Conservation (phyloP, 495 filamentous ascomycete species). For the Stereocaulon alpinum region DNA sequence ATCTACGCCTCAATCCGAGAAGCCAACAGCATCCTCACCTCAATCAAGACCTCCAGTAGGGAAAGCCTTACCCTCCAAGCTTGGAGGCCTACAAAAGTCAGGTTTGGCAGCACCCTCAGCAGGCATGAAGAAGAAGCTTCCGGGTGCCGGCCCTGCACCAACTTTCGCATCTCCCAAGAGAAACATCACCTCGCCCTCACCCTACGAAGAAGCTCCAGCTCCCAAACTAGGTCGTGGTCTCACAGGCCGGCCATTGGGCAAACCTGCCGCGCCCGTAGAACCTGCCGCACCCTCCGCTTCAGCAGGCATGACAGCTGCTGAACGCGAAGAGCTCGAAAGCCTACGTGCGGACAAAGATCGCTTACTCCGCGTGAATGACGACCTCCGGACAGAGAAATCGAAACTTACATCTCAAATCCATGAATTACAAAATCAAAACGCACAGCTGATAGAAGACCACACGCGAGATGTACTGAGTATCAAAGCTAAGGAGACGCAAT, state of each 20-base stretch:
- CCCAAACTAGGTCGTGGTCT: constrained; percentile 71
- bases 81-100: constrained; percentile 56
- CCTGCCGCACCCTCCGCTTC: constrained; percentile 25
- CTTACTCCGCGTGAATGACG: constrained; percentile 58
- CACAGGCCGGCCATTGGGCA: constrained; percentile 77
- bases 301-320: constrained; percentile 55
- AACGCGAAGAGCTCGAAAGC: constrained; percentile 83
- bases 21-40: constrained; percentile 34
- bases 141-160: constrained; percentile 41
- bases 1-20: constrained; percentile 46
- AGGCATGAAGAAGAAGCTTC: constrained; percentile 60
- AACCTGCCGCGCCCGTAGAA: constrained; percentile 38
- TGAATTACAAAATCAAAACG: constrained; percentile 90
- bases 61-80: constrained; percentile 49
- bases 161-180: constrained; percentile 54
- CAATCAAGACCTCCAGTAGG: constrained; percentile 46
- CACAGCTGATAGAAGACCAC: constrained; percentile 93
- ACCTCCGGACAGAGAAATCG: constrained; percentile 63
- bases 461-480: constrained; percentile 90
- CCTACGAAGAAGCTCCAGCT: constrained; percentile 50
- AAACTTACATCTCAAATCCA: constrained; percentile 68
- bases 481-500: constrained; percentile 96
- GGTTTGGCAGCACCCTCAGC: constrained; percentile 50
- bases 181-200: constrained; percentile 39
- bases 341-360: constrained; percentile 74